Evolutionary conservation across 768 basidiomycete genomes (phyloP).

Genomic region (Termitomyces sp.): DNA sequence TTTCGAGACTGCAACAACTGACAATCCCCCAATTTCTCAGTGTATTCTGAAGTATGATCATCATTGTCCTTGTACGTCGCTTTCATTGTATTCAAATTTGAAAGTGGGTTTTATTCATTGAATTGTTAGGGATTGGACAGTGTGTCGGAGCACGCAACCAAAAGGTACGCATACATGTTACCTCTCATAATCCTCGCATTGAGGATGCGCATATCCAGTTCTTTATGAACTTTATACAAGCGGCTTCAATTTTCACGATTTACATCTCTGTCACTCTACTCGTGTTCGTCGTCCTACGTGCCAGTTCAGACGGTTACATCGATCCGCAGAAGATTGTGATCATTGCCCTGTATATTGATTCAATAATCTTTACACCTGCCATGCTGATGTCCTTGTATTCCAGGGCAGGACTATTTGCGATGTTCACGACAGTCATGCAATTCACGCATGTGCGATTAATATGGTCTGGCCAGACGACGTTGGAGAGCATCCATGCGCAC

Average conservation of each 20-base stretch:
- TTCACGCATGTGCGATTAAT: constrained; percentile 62
- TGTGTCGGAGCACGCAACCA: constrained; percentile 93
- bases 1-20: background rate
- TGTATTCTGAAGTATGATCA: constrained; percentile 85
- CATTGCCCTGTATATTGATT: constrained; percentile 63
- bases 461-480: constrained; percentile 66
- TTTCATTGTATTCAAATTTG: background rate
- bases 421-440: constrained; percentile 66
- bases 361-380: background rate
- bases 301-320: constrained; percentile 28
- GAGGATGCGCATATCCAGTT: constrained; percentile 46
- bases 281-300: constrained; percentile 42
- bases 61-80: constrained; percentile 78
- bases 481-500: constrained; percentile 67
- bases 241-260: constrained; percentile 54
- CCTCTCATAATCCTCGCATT: background rate
- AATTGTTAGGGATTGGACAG: constrained; percentile 78
- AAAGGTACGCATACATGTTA: constrained; percentile 46
- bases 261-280: constrained; percentile 67
- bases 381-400: background rate
- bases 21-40: constrained; percentile 33
- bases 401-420: constrained; percentile 67
- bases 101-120: background rate
- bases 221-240: constrained; percentile 79
- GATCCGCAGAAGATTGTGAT: constrained; percentile 73